Evolutionary conservation across 2,329 filamentous ascomycete genomes (phyloP).

Genomic region (Cadophora luteo-olivacea): DNA sequence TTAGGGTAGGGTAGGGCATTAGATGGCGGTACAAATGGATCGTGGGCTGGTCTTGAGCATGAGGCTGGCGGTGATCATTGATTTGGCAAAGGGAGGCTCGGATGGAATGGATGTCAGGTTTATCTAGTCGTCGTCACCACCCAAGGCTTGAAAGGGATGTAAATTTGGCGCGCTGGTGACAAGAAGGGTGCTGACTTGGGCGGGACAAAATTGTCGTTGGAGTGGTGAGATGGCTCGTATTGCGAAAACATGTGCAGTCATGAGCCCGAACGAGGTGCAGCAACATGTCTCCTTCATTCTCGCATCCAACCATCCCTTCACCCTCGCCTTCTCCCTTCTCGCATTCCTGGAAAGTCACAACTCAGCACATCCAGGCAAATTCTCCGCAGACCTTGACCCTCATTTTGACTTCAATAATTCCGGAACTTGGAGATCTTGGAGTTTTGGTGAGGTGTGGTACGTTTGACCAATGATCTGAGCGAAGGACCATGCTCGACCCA

Average conservation of each 20-base stretch:
- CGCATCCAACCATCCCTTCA: neutral
- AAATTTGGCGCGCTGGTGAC: neutral
- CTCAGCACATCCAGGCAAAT: neutral
- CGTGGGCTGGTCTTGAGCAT: neutral
- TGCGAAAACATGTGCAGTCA: conserved; percentile 2
- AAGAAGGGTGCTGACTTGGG: neutral
- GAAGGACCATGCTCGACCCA: conserved; percentile 6
- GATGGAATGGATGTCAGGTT: neutral
- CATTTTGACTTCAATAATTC: neutral
- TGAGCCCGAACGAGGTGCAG: conserved; percentile 7
- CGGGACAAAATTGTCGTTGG: neutral
- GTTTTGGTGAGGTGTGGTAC: neutral
- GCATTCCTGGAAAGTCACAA: neutral
- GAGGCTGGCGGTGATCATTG: neutral
- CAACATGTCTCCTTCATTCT: neutral
- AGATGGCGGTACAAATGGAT: neutral
- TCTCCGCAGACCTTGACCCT: neutral
- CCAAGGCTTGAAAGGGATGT: neutral
- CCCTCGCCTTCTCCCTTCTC: neutral
- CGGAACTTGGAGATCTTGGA: conserved; percentile 4
- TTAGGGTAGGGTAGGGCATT: neutral
- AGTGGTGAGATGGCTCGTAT: conserved; percentile 6
- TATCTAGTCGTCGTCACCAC: neutral
- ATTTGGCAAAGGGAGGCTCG: neutral
- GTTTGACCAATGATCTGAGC: conserved; percentile 11